Percentiles rank a stretch among this genome's conserved stretches.
Conservation (phyloP, 2,329 filamentous ascomycete species). For the Penicillium sp. region DNA sequence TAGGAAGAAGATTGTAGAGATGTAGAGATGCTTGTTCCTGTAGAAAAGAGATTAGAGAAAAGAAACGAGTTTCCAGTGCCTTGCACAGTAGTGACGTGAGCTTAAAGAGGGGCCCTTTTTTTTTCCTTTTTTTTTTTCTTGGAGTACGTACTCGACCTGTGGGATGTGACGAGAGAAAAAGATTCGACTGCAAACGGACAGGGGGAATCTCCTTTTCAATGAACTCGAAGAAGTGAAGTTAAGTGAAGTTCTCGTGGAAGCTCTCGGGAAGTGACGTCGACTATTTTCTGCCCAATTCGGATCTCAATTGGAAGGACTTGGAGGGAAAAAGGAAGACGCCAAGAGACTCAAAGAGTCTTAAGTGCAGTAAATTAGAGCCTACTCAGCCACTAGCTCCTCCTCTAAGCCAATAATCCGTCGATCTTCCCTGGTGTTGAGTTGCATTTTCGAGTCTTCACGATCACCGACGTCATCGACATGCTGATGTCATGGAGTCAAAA, state of each 20-base stretch:
- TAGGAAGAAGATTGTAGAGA: background rate
- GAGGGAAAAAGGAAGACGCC: background rate
- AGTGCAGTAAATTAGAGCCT: background rate
- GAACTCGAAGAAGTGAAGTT: background rate
- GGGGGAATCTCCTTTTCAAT: background rate
- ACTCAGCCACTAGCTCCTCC: background rate
- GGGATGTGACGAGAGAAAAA: background rate
- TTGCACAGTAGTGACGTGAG: slow-evolving; percentile 32
- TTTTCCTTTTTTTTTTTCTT: background rate
- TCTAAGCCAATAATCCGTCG: slow-evolving; percentile 10
- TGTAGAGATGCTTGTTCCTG: slow-evolving; percentile 11
- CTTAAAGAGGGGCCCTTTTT: slow-evolving; percentile 3
- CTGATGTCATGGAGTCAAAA: slow-evolving; percentile 17
- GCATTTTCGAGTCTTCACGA: slow-evolving; percentile 10
- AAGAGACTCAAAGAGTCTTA: background rate
- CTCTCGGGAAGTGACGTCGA: slow-evolving; percentile 9
- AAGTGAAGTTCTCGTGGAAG: slow-evolving; percentile 6
- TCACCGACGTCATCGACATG: slow-evolving; percentile 20
- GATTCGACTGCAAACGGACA: slow-evolving; percentile 15
- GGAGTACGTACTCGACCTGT: slow-evolving; percentile 1
- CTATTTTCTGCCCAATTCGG: slow-evolving; percentile 2
- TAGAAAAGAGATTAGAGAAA: slow-evolving; percentile 5
- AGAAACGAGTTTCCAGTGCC: slow-evolving; percentile 8
- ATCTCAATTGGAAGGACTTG: background rate
- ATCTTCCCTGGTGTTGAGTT: background rate